Conservation (phyloP, 2,329 filamentous ascomycete species). For the Epichloe sp. region DNA sequence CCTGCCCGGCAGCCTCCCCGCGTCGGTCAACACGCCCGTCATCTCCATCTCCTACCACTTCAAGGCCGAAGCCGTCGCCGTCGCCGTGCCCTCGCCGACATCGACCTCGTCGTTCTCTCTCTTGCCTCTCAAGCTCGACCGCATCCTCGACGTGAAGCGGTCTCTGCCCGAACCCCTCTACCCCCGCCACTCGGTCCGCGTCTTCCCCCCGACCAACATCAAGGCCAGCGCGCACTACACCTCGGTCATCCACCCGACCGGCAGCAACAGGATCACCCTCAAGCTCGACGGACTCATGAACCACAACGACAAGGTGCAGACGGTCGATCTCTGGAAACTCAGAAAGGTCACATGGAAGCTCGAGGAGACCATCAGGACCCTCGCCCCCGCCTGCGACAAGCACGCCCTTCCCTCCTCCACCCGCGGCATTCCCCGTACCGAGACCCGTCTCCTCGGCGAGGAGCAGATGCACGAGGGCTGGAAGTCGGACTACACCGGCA, state of each 20-base stretch:
- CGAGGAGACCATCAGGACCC: conserved; percentile 70
- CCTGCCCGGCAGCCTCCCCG: conserved; percentile 74
- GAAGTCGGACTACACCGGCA: conserved; percentile 56
- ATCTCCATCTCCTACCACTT: conserved; percentile 69
- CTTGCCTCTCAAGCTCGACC: conserved; percentile 45
- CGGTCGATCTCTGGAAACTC: conserved; percentile 69
- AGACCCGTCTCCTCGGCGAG: conserved; percentile 64
- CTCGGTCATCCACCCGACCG: conserved; percentile 74
- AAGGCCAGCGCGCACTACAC: conserved; percentile 73
- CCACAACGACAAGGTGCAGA: conserved; percentile 53
- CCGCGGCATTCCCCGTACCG: conserved; percentile 62
- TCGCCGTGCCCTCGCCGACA: conserved; percentile 12
- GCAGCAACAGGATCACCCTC: conserved; percentile 66
- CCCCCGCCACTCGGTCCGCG: conserved; percentile 80
- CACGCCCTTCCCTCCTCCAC: conserved; percentile 42
- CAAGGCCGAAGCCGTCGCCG: conserved; percentile 45
- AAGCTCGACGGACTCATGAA: conserved; percentile 76
- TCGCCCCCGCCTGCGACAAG: conserved; percentile 67
- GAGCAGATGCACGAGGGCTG: conserved; percentile 77
- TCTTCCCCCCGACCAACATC: conserved; percentile 89
- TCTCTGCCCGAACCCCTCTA: conserved; percentile 60
- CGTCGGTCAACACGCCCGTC: conserved; percentile 62
- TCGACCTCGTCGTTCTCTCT: conserved; percentile 21
- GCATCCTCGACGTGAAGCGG: conserved; percentile 61
- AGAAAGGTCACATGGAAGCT: conserved; percentile 89